Evolutionary conservation across 1,139 yeast species (phyloP).

Genomic region (Petasospora fabianii): DNA sequence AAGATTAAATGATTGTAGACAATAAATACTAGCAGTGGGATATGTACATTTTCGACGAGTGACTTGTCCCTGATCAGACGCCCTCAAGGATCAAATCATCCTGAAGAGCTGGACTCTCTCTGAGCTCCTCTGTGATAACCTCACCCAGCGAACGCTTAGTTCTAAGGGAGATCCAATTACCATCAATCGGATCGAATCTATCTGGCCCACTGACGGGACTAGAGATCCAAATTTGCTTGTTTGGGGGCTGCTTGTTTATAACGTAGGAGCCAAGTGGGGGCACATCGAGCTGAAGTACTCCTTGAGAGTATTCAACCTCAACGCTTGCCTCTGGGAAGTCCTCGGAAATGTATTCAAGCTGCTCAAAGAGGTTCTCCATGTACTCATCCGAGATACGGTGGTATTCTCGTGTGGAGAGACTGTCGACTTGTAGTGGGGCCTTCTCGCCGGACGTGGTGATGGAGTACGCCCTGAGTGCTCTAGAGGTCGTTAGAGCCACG

Average conservation of each 20-base stretch:
- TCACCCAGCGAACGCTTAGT: constrained; percentile 46
- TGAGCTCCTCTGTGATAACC: background rate
- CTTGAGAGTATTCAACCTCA: constrained; percentile 68
- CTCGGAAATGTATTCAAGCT: constrained; percentile 58
- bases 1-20: too few species aligned
- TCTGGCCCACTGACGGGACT: constrained; percentile 88
- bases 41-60: too few species aligned
- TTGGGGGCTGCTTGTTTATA: constrained; percentile 88
- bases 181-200: constrained; percentile 52
- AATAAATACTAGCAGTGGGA: too few species aligned
- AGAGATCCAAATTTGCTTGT: constrained; percentile 84
- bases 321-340: constrained; percentile 43
- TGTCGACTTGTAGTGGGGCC: constrained; percentile 45
- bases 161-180: constrained; percentile 56
- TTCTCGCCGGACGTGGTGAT: constrained; percentile 45
- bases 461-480: constrained; percentile 15
- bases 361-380: constrained; percentile 58
- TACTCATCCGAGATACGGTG: constrained; percentile 56
- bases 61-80: too few species aligned
- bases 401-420: constrained; percentile 46
- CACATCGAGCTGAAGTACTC: constrained; percentile 65
- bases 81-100: background rate
- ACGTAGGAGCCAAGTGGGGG: constrained; percentile 77
- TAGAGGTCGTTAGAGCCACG: background rate
- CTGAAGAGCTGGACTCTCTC: background rate